Evolutionary conservation across 768 basidiomycete genomes (phyloP).

Genomic region (Coprinellus micaceus): DNA sequence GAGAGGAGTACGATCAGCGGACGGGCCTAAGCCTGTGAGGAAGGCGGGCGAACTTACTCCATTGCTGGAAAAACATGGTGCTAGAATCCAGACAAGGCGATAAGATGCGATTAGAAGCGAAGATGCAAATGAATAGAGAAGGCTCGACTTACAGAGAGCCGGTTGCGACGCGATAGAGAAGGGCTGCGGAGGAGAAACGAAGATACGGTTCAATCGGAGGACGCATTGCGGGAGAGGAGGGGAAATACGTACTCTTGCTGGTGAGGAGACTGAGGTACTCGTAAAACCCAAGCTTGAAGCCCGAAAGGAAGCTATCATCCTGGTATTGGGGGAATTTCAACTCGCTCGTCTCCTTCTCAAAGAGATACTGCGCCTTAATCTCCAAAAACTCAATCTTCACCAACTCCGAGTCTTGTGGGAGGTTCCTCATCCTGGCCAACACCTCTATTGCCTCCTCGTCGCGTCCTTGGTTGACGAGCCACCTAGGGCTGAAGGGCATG

Average conservation of each 20-base stretch:
- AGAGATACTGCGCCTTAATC: slow-evolving; percentile 70
- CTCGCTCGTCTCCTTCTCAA: slow-evolving; percentile 63
- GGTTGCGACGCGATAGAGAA: slow-evolving; percentile 60
- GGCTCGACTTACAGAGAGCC: slow-evolving; percentile 45
- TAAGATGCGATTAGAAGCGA: neutral
- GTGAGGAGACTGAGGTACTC: slow-evolving; percentile 61
- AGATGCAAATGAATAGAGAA: neutral
- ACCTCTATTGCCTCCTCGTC: slow-evolving; percentile 70
- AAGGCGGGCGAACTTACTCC: slow-evolving; percentile 41
- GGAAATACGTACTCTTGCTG: slow-evolving; percentile 35
- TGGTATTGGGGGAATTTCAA: slow-evolving; percentile 60
- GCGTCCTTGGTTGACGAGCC: slow-evolving; percentile 75
- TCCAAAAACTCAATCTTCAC: slow-evolving; percentile 77
- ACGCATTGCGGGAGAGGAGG: neutral
- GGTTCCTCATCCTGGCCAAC: slow-evolving; percentile 54
- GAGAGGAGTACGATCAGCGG: neutral
- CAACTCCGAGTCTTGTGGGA: slow-evolving; percentile 55
- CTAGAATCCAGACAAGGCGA: slow-evolving; percentile 22
- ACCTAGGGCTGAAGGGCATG: slow-evolving; percentile 79
- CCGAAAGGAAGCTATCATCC: slow-evolving; percentile 53
- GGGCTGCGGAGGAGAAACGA: slow-evolving; percentile 36
- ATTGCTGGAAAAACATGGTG: slow-evolving; percentile 81
- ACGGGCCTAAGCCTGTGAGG: neutral
- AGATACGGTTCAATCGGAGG: neutral
- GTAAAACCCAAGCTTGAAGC: slow-evolving; percentile 57